Conservation (phyloP, 2,329 filamentous ascomycete species). For the Trichoderma semiorbis region DNA sequence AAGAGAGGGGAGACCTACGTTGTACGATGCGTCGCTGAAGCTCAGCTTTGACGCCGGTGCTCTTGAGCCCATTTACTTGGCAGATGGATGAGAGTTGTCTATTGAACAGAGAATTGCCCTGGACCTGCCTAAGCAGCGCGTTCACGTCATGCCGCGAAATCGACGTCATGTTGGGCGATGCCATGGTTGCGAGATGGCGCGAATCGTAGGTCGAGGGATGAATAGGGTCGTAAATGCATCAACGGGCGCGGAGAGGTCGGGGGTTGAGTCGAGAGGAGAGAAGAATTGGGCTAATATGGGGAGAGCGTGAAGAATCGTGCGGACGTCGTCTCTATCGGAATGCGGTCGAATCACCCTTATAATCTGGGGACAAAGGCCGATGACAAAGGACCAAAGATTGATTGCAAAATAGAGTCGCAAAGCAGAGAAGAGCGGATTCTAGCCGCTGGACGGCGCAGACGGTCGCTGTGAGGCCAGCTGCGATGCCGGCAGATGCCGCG, state of each 20-base stretch:
- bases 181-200: constrained; percentile 23
- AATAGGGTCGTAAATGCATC: constrained; percentile 8
- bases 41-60: constrained; percentile 80
- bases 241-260: background rate
- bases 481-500: background rate
- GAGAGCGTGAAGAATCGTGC: background rate
- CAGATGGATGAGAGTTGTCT: constrained; percentile 74
- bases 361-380: background rate
- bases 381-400: background rate
- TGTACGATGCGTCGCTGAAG: constrained; percentile 74
- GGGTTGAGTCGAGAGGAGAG: background rate
- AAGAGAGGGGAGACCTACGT: constrained; percentile 55
- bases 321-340: background rate
- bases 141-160: constrained; percentile 43
- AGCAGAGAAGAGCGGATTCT: background rate
- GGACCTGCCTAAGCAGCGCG: constrained; percentile 43
- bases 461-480: background rate
- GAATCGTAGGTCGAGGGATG: background rate
- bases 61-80: constrained; percentile 67
- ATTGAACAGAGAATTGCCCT: constrained; percentile 48
- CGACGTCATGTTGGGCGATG: constrained; percentile 25
- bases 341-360: background rate
- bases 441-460: background rate
- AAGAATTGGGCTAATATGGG: background rate
- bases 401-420: background rate